Conservation (phyloP, 352 stramenopile species). For the Pythium apleroticum region DNA sequence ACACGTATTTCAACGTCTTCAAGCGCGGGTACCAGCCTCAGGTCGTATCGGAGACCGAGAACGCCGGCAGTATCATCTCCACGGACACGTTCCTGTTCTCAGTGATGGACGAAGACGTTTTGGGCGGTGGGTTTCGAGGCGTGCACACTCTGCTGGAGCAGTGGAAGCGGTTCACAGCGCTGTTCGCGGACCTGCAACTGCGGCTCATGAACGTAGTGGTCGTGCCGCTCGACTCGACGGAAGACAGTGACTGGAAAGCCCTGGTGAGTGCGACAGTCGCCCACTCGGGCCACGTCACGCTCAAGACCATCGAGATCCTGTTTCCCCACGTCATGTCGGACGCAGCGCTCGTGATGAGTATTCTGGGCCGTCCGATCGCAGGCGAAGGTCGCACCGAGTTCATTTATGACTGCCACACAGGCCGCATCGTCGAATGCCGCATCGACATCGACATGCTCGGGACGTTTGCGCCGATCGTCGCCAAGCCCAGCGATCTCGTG, state of each 20-base stretch:
- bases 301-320: slow-evolving; percentile 25
- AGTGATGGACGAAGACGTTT: slow-evolving; percentile 24
- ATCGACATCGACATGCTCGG: slow-evolving; percentile 28
- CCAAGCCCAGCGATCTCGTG: slow-evolving; percentile 2
- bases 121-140: slow-evolving; percentile 15
- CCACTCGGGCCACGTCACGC: slow-evolving; percentile 19
- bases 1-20: slow-evolving; percentile 17
- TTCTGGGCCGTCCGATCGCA: slow-evolving; percentile 8
- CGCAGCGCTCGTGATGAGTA: slow-evolving; percentile 21
- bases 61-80: background rate
- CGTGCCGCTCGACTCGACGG: slow-evolving; percentile 11
- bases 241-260: slow-evolving; percentile 12
- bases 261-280: slow-evolving; percentile 14
- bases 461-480: slow-evolving; percentile 16
- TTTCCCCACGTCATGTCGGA: slow-evolving; percentile 20
- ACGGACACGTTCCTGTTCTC: slow-evolving; percentile 5
- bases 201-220: slow-evolving; percentile 11
- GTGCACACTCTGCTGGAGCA: slow-evolving; percentile 19
- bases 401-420: slow-evolving; percentile 11
- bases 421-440: slow-evolving; percentile 10
- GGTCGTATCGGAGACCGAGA: background rate
- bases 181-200: slow-evolving; percentile 17
- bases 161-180: slow-evolving; percentile 14
- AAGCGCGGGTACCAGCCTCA: slow-evolving; percentile 10
- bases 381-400: slow-evolving; percentile 18